Evolutionary conservation across 2,329 filamentous ascomycete species (phyloP).

Genomic region (Beauveria asiatica): DNA sequence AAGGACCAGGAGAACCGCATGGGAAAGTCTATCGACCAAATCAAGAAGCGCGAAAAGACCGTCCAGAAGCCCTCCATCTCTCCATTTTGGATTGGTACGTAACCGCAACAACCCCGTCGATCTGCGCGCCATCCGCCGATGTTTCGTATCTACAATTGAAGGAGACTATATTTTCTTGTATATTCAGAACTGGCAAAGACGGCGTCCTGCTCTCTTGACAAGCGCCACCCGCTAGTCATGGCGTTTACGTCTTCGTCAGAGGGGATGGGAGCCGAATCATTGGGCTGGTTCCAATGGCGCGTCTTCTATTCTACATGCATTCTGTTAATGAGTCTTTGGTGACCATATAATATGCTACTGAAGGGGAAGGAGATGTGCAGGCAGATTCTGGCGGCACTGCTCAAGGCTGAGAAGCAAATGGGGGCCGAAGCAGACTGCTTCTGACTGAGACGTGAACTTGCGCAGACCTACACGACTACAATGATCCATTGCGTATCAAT

Average conservation of each 20-base stretch:
- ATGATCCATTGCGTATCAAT: no score
- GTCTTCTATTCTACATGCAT: background rate
- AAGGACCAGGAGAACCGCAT: conserved; percentile 64
- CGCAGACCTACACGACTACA: background rate
- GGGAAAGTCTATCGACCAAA: conserved; percentile 60
- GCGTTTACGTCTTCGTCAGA: background rate
- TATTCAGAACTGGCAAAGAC: no score
- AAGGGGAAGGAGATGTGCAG: background rate
- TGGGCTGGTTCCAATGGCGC: background rate
- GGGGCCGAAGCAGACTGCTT: background rate
- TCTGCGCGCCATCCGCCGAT: background rate
- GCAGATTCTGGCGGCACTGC: background rate
- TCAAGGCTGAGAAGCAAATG: background rate
- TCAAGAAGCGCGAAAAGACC: conserved; percentile 51
- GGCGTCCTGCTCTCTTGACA: background rate
- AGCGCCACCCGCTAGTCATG: background rate
- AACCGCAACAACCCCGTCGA: background rate
- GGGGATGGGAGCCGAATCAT: no score
- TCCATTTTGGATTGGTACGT: conserved; percentile 54
- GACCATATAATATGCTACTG: background rate
- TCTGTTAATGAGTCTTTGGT: background rate
- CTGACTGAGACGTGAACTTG: background rate
- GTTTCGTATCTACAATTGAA: background rate
- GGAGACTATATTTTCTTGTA: no score
- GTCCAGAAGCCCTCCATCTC: conserved; percentile 52